Evolutionary conservation across 768 basidiomycete genomes (phyloP).

Genomic region (Rhodosporidiobolus sp.): DNA sequence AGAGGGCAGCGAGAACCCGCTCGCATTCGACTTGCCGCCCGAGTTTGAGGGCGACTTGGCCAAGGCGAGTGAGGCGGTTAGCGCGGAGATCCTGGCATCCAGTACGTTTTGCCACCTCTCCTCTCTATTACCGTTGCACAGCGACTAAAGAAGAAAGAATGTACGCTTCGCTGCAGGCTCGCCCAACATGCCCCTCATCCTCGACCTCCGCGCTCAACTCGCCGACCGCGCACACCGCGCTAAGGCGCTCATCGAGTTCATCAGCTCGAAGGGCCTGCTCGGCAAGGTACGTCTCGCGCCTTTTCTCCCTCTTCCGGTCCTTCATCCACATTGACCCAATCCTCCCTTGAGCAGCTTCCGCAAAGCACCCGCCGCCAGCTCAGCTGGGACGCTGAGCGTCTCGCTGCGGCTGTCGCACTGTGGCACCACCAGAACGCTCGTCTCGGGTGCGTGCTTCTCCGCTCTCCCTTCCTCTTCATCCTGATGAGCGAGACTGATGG

Average conservation of each 20-base stretch:
- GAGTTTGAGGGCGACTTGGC: constrained; percentile 48
- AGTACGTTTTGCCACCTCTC: constrained; percentile 53
- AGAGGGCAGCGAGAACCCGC: constrained; percentile 46
- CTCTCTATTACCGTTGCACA: not conserved
- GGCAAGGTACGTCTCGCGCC: constrained; percentile 57
- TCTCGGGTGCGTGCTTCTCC: constrained; percentile 45
- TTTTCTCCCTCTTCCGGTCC: not conserved
- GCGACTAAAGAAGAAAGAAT: not conserved
- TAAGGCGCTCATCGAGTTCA: constrained; percentile 80
- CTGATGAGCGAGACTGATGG: not conserved
- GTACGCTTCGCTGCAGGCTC: constrained; percentile 52
- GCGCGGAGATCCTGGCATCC: constrained; percentile 59
- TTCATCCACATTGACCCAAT: constrained; percentile 5
- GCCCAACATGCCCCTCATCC: constrained; percentile 66
- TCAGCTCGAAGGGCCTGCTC: constrained; percentile 78
- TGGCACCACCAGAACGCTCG: constrained; percentile 58
- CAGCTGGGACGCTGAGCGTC: constrained; percentile 78
- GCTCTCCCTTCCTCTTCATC: too few relatives aligned
- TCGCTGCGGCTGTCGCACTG: constrained; percentile 73
- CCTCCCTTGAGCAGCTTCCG: constrained; percentile 60
- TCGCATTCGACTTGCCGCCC: constrained; percentile 48
- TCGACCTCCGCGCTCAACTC: constrained; percentile 76
- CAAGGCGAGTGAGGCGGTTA: constrained; percentile 47
- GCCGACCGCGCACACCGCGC: constrained; percentile 69
- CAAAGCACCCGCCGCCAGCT: constrained; percentile 71